A percentile compares a stretch with the other conserved stretches of the same genome.
Conservation (phyloP, 2,329 filamentous ascomycete species). For the Arthrinium phaeospermum region DNA sequence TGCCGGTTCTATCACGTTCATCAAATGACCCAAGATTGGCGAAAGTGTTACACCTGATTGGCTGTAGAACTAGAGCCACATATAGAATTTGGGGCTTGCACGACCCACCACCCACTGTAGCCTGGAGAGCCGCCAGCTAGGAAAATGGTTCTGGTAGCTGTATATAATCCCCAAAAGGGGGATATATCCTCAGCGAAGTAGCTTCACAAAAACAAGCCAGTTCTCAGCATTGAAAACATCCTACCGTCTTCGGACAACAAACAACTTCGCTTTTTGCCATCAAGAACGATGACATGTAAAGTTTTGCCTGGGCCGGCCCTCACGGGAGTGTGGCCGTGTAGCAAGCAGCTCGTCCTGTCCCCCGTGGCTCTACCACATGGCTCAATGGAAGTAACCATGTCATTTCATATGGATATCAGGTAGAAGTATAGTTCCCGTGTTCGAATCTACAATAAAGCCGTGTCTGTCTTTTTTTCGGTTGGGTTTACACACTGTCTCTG, state of each 20-base stretch:
- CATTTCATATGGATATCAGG: background rate
- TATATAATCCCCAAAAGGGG: background rate
- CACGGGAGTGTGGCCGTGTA: too few species aligned
- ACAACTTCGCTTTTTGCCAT: slow-evolving; percentile 8
- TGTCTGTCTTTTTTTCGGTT: background rate
- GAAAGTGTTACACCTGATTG: slow-evolving; percentile 15
- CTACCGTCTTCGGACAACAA: background rate
- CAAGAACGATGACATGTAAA: too few species aligned
- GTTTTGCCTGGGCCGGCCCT: too few species aligned
- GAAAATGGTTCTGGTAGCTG: background rate
- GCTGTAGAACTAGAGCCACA: background rate
- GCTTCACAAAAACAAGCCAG: background rate
- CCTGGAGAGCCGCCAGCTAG: background rate
- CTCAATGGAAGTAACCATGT: background rate
- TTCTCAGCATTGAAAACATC: background rate
- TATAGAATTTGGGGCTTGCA: background rate
- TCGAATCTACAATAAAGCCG: background rate
- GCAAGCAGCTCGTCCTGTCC: background rate
- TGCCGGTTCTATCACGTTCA: background rate
- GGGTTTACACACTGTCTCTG: background rate
- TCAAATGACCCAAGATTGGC: background rate
- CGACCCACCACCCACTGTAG: background rate
- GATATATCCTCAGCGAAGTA: background rate
- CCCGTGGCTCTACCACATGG: background rate
- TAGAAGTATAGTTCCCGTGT: background rate